Base-by-base conservation (phyloP, 23 red algal species). In the Chondrus crispus region DNA sequence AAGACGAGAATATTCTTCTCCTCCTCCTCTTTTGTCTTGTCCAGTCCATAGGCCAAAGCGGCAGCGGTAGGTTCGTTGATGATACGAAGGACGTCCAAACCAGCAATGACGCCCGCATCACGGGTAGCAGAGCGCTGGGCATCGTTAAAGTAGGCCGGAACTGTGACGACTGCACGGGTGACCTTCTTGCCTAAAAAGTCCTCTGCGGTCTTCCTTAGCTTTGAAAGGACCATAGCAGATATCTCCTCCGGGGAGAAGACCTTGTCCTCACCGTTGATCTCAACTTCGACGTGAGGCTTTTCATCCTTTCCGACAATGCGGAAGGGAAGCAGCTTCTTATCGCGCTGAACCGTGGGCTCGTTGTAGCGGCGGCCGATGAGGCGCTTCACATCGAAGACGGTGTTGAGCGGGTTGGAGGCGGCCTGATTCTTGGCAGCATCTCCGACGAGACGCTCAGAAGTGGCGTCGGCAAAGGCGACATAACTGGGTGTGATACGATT, bases 401-500 rank as follows among this genome's bases (percentile, higher is more conserved):
- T 98, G 60, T 95, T 95, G 33, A 86, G 57, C 29, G 96, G 96
- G 62, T 98, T 98, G 68, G 85, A 29, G 36, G 96, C 84, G 33
- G 91, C 90, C 78, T 98, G 96, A 84, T 98, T 98, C 93, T 98
- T 98, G n/a, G 96, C 96, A 37, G 96, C 93, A 54, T 98, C 96
- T 6, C 96, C 96, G 41, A 98, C 93, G 2, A 98, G 87, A 47
- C 96, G 88, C 70, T 98, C 96, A 22, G 58, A 90, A 0, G 85
- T 68, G 22, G 62, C 50, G 28, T 80, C 84, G 33, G 96, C 91
- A 74, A 98, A 98, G 7, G 96, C 90, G 9, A 98, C 96, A 55
- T 98, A 98, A 47, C 90, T 94, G 14, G 96, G 96, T 2, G 96
- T 98, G 81, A 98, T 98, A 46, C 96, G 80, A 48, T 98, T 98